Evolutionary conservation across 768 basidiomycete species (phyloP), one percentile per base, ranked within the genome.

Genomic region (Vishniacozyma victoriae): DNA sequence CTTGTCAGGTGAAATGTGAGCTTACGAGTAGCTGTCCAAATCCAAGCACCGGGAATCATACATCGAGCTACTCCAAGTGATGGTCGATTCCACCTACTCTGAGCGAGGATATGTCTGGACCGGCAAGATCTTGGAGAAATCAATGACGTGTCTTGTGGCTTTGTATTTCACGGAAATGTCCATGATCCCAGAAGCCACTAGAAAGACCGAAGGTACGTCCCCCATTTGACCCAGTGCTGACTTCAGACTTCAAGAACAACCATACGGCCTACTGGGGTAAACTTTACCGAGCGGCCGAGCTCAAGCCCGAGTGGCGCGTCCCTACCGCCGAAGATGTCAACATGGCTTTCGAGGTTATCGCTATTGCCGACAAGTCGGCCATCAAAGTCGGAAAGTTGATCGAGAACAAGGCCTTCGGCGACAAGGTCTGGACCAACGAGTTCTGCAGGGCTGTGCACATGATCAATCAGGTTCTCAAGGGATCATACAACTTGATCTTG

Each of bases 361-460:
- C 71, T 44, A 26, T 81, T 80, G 51, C 87, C 84, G 6, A 79
- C 80, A 9, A 67, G 22, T 42, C 50, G 12, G 50, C 88, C 36
- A 64, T 58, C 16, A 67, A 65, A 13, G 73, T 92, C 37, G 80
- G 87, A 50, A 53, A 50, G 3, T 71, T 90, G 7, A 73, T 89
- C 5, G 73, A 73, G 75, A 38, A 79, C 79, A 79, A 68, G 5
- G 77, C 79, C 6, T 71, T 72, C 13, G 33, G 47, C 38, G 78
- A 71, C 39, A 87, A 87, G 81, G 80, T 85, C 14, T 91, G 87
- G 87, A 78, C 83, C 12, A 89, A 87, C 68, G 86, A 90, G 55
- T 87, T 90, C 63, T 90, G 87, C 74, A 79, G 87, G 78, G 82
- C 71, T 50, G 76, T 87, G 41, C 84, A 79, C 54, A 76, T 85